Conservation (phyloP, 208 protist species). For the Leishmania arabica region DNA sequence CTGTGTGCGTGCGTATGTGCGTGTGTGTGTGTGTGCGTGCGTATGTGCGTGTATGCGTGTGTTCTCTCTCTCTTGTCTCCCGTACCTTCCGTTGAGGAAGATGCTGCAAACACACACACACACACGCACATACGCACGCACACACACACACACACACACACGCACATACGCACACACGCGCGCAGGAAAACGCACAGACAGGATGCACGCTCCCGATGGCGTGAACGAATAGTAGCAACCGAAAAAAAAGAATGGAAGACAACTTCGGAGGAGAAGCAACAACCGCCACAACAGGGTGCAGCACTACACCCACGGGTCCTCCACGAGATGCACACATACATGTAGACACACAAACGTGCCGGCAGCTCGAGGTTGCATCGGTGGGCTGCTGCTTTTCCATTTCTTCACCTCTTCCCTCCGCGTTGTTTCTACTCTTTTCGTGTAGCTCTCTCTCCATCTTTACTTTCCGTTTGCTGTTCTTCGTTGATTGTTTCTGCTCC, state of each 20-base stretch:
- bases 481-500: not conserved
- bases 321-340: not conserved
- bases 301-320: not conserved
- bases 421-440: not conserved
- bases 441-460: not conserved
- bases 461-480: not conserved
- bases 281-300: no score
- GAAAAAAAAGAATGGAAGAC: not conserved
- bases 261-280: not conserved
- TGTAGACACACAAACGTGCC: not conserved
- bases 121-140: no score
- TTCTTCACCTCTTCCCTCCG: not conserved
- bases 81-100: not conserved
- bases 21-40: no score
- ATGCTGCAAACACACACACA: not conserved
- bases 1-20: not conserved
- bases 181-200: not conserved
- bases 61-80: not conserved
- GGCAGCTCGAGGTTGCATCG: not conserved
- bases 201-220: not conserved
- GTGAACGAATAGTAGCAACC: not conserved
- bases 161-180: not conserved
- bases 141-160: not conserved
- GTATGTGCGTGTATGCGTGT: no score
- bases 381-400: not conserved